Conservation (phyloP, 1,139 yeast species). For the Blastobotrys illinoisensis region DNA sequence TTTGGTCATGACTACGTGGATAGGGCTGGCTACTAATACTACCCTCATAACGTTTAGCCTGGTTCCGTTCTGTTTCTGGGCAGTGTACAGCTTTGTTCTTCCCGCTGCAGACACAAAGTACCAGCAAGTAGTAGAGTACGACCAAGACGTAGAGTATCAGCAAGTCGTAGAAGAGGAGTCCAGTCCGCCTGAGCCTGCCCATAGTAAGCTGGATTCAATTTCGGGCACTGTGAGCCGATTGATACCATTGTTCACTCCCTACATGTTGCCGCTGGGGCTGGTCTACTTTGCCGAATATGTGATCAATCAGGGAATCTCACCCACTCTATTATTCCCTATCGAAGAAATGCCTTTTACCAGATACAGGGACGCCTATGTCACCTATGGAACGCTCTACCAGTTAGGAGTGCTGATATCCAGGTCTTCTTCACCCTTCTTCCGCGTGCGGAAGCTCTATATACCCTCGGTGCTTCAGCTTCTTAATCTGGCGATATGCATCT, state of each 20-base stretch:
- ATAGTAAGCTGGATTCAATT: constrained; percentile 3
- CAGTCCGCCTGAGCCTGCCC: neutral
- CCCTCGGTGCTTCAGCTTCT: constrained; percentile 64
- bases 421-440: constrained; percentile 64
- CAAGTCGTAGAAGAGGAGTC: constrained; percentile 2
- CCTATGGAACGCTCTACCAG: constrained; percentile 89
- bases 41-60: constrained; percentile 45
- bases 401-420: constrained; percentile 88
- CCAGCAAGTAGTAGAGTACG: neutral
- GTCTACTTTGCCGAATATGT: constrained; percentile 85
- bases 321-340: constrained; percentile 75
- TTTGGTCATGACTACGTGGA: constrained; percentile 50
- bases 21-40: constrained; percentile 41
- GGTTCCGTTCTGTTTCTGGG: constrained; percentile 22
- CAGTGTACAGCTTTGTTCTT: constrained; percentile 17
- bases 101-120: constrained; percentile 17
- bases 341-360: constrained; percentile 61
- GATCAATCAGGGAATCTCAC: constrained; percentile 88
- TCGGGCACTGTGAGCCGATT: constrained; percentile 38
- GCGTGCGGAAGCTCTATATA: constrained; percentile 54
- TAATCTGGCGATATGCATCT: constrained; percentile 53
- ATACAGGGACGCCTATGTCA: constrained; percentile 84
- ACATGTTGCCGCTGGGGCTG: constrained; percentile 72
- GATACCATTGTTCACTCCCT: constrained; percentile 53
- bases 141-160: neutral